A percentile compares a stretch with the other conserved stretches of the same genome.
Evolutionary conservation across 352 stramenopile species (phyloP).

Genomic region (Achlya hypogyna): DNA sequence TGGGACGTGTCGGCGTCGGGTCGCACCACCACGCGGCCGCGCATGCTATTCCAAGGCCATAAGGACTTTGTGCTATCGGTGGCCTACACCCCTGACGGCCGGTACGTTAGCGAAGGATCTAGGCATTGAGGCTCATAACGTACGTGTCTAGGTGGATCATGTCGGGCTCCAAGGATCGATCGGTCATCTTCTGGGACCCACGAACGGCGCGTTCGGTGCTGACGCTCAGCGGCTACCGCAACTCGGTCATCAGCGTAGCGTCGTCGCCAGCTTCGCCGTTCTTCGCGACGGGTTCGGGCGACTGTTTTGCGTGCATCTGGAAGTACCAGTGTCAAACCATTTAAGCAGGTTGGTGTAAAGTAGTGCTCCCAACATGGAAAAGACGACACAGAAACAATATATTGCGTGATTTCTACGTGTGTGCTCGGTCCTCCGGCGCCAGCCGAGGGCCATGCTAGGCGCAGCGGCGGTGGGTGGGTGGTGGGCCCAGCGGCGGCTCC

Average conservation of each 20-base stretch:
- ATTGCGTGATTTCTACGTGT: no score
- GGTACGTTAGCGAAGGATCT: slow-evolving; percentile 30
- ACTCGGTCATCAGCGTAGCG: slow-evolving; percentile 82
- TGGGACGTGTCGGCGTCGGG: slow-evolving; percentile 76
- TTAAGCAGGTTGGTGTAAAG: slow-evolving; percentile 34
- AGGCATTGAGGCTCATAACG: not conserved
- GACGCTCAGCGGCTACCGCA: slow-evolving; percentile 73
- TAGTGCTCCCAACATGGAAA: slow-evolving; percentile 1
- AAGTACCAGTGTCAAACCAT: slow-evolving; percentile 84
- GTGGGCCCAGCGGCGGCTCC: no score
- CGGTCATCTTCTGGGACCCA: slow-evolving; percentile 81
- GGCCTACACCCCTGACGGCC: slow-evolving; percentile 80
- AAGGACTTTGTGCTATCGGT: slow-evolving; percentile 83
- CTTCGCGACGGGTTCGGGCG: slow-evolving; percentile 76
- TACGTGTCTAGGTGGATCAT: slow-evolving; percentile 58
- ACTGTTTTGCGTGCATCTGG: slow-evolving; percentile 81
- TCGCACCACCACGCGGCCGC: slow-evolving; percentile 64
- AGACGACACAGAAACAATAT: slow-evolving; percentile 3
- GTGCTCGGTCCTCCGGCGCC: no score
- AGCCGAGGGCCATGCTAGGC: no score
- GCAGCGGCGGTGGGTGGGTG: no score
- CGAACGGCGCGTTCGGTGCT: slow-evolving; percentile 72
- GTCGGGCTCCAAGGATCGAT: slow-evolving; percentile 80
- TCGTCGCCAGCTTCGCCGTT: slow-evolving; percentile 76
- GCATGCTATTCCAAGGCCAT: slow-evolving; percentile 83